Evolutionary conservation across 2,329 filamentous ascomycete genomes (phyloP).

Genomic region (Penicillium italicum): DNA sequence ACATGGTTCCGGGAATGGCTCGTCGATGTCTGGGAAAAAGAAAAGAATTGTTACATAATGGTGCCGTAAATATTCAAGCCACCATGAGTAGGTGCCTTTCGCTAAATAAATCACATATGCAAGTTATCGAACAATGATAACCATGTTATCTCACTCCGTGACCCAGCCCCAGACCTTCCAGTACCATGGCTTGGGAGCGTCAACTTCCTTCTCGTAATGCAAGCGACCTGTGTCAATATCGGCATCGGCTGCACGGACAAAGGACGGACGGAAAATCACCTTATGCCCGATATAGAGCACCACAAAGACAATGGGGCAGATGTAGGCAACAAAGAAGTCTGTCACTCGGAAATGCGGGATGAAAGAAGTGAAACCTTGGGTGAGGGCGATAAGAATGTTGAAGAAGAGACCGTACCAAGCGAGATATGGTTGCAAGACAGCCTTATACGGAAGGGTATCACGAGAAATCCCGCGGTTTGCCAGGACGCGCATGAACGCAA

Average conservation of each 20-base stretch:
- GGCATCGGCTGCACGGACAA: conserved; percentile 39
- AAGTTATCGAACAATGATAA: not conserved
- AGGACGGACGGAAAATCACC: conserved; percentile 31
- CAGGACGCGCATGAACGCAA: conserved; percentile 61
- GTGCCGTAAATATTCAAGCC: not conserved
- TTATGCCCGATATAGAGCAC: conserved; percentile 61
- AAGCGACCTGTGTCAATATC: conserved; percentile 44
- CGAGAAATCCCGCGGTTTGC: conserved; percentile 55
- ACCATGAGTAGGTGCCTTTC: not conserved
- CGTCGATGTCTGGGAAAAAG: not conserved
- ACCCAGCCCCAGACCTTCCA: conserved; percentile 27
- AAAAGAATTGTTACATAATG: not conserved
- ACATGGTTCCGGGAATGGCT: not conserved
- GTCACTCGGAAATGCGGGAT: conserved; percentile 56
- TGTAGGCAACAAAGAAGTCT: conserved; percentile 62
- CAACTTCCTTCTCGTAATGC: conserved; percentile 31
- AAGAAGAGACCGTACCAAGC: conserved; percentile 64
- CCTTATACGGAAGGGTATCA: conserved; percentile 56
- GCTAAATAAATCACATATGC: not conserved
- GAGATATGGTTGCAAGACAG: conserved; percentile 60
- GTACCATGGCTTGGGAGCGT: conserved; percentile 28
- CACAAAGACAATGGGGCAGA: conserved; percentile 62
- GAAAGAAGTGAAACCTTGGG: conserved; percentile 66
- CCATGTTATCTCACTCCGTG: conserved; percentile 7
- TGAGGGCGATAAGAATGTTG: conserved; percentile 61